Base-by-base conservation (phyloP, 2,329 filamentous ascomycete species). In the Neurospora crassa region DNA sequence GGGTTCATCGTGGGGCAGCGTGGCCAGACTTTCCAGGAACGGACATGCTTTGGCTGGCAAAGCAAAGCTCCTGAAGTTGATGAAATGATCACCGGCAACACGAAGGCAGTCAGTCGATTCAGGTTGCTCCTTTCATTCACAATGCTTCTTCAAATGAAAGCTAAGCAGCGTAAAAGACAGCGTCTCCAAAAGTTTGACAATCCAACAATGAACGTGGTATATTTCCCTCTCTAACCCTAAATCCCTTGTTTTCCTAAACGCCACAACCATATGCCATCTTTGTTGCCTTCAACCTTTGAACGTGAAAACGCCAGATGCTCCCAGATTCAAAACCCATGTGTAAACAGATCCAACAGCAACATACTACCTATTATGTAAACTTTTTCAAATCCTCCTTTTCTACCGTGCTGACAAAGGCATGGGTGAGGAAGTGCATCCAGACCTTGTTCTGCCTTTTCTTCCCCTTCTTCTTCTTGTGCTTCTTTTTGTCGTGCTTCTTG, bases 381-480 rank as follows among this genome's bases (percentile, higher is more conserved):
- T 85, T 81, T 77, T 86, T 82, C 43, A 96, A 83, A 53, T 95
- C 89, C 68, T 91, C 85, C 70, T 88, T 82, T 69, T 88, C 85
- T 76, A 92, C 82, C 3, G 90, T 94, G 47, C 89, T 88, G 29
- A 97, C 92, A 81, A 96, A 97, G 0, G 94, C 94, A 71, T 93
- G 89, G 72, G 84, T 81, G 40, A 96, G 82, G 79, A 97, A 97
- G 68, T 90, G 88, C 72, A 90, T 84, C 94, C 94, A 97, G 6
- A 89, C 84, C 79, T 90, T 89, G 78, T 91, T 91, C 76, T 86
- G 85, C 75, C 83, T 84, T 73, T 83, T 81, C 71, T 86, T 87
- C 70, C 85, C 84, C 75, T 86, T 83, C 73, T 85, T 84, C 74
- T 86, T 82, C 72, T 84, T 83, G 68, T 83, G 83, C 72, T 84